phyloP scores from a whole-genome alignment of 345 rosid genomes.

The Viola odorata region DNA sequence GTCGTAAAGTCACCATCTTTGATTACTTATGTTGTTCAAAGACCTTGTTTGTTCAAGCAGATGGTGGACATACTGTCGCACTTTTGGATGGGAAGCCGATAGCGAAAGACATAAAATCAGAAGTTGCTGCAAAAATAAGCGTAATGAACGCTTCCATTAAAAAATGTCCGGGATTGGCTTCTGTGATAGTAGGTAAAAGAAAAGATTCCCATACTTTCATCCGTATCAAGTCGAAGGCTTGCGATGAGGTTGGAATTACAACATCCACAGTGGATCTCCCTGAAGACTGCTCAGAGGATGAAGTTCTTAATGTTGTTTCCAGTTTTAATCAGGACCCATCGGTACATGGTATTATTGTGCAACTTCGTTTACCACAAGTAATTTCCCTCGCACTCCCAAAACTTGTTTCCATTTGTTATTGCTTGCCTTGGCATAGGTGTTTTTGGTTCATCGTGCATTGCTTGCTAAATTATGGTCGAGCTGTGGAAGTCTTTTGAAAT shows the following conservation, averaged over 20 bases:
- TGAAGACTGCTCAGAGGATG: constrained; percentile 50
- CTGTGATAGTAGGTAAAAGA: constrained; percentile 67
- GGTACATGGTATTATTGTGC: constrained; percentile 83
- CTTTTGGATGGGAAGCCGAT: constrained; percentile 80
- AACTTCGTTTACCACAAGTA: constrained; percentile 92
- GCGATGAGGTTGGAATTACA: constrained; percentile 80
- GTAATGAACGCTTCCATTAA: constrained; percentile 66
- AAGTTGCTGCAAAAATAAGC: constrained; percentile 48
- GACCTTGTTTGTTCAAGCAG: too few relatives aligned
- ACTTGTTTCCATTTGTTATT: too few relatives aligned
- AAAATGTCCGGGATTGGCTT: constrained; percentile 82
- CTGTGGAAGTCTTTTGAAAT: too few relatives aligned
- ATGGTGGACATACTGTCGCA: constrained; percentile 35
- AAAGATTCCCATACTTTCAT: constrained; percentile 76
- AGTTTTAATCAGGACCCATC: constrained; percentile 56
- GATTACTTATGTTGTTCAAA: too few relatives aligned
- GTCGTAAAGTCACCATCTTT: too few relatives aligned
- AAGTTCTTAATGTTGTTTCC: constrained; percentile 38
- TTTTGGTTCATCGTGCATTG: too few relatives aligned
- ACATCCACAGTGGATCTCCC: constrained; percentile 55
- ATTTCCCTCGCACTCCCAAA: too few relatives aligned
- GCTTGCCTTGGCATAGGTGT: too few relatives aligned
- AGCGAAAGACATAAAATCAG: constrained; percentile 61
- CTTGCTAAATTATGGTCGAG: too few relatives aligned
- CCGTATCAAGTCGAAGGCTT: constrained; percentile 72